Conservation (phyloP, 805 yeast species). For the Ogataea philodendri region DNA sequence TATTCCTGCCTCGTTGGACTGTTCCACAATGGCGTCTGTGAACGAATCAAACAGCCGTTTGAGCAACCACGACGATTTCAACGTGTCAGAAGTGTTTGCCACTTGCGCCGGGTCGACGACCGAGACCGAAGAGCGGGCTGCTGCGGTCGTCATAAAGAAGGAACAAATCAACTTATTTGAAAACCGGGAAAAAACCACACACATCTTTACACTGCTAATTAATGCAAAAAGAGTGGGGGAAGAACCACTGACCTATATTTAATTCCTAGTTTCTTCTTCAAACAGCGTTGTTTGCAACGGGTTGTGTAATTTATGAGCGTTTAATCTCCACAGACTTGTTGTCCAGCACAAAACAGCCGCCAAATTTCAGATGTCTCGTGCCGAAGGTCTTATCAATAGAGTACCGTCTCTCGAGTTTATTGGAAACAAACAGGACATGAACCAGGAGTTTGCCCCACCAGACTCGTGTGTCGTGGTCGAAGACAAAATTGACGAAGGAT, state of each 20-base stretch:
- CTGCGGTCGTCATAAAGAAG: conserved; percentile 5
- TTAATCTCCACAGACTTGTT: too few relatives aligned
- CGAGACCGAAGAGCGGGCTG: conserved; percentile 10
- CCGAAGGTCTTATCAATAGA: too few relatives aligned
- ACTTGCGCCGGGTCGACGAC: conserved; percentile 18
- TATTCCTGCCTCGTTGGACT: conserved; percentile 30
- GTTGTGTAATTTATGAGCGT: too few relatives aligned
- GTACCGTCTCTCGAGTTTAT: neutral
- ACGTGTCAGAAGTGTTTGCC: conserved; percentile 13
- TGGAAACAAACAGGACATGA: neutral
- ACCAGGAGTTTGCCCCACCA: conserved; percentile 12
- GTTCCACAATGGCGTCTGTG: conserved; percentile 35
- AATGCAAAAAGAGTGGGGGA: too few relatives aligned
- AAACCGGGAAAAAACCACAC: neutral
- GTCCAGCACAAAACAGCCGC: too few relatives aligned
- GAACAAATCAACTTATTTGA: conserved; percentile 4
- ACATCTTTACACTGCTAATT: conserved; percentile 8
- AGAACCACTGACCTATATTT: too few relatives aligned
- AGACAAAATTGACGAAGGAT: conserved; percentile 29
- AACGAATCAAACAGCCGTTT: conserved; percentile 30
- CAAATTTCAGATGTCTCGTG: too few relatives aligned
- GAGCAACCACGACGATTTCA: conserved; percentile 25
- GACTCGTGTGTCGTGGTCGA: conserved; percentile 15
- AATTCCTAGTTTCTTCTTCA: too few relatives aligned
- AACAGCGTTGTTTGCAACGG: too few relatives aligned